Conservation (phyloP, 1,284 basidiomycete genomes). For the Spongiforma sp. region DNA sequence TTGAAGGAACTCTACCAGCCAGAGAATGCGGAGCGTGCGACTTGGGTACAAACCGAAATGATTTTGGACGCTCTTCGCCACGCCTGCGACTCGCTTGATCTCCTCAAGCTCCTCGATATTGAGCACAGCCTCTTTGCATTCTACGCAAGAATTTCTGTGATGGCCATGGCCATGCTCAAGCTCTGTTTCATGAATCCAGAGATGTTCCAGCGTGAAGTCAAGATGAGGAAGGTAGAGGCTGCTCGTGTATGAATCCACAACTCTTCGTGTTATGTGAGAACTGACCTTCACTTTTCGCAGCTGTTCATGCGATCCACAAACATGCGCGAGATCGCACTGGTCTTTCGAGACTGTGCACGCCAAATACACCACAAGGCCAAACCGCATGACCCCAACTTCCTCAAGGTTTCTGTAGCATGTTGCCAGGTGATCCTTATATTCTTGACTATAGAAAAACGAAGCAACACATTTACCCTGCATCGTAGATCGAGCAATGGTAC, state of each 20-base stretch:
- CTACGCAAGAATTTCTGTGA: slow-evolving; percentile 93
- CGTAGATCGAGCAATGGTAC: slow-evolving; percentile 91
- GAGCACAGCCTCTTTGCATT: slow-evolving; percentile 98
- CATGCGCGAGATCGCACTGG: slow-evolving; percentile 88
- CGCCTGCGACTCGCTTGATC: slow-evolving; percentile 87
- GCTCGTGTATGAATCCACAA: slow-evolving; percentile 61
- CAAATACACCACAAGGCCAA: slow-evolving; percentile 83
- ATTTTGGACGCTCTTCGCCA: slow-evolving; percentile 90
- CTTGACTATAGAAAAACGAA: neutral
- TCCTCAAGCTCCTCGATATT: slow-evolving; percentile 86
- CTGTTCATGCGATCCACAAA: slow-evolving; percentile 93
- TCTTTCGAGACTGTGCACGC: slow-evolving; percentile 86
- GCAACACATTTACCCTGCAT: neutral
- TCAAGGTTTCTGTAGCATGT: slow-evolving; percentile 81
- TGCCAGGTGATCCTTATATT: slow-evolving; percentile 61
- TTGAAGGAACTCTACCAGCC: slow-evolving; percentile 65
- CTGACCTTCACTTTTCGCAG: slow-evolving; percentile 43
- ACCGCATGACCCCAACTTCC: slow-evolving; percentile 87
- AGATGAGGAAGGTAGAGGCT: slow-evolving; percentile 94
- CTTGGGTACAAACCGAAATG: slow-evolving; percentile 89
- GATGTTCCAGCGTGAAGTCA: slow-evolving; percentile 93
- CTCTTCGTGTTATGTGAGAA: neutral
- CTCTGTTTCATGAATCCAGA: slow-evolving; percentile 92
- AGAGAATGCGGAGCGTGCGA: slow-evolving; percentile 64
- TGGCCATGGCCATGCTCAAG: slow-evolving; percentile 96